Conservation (phyloP, 352 stramenopile species). For the Thraustochytrium sp. region DNA sequence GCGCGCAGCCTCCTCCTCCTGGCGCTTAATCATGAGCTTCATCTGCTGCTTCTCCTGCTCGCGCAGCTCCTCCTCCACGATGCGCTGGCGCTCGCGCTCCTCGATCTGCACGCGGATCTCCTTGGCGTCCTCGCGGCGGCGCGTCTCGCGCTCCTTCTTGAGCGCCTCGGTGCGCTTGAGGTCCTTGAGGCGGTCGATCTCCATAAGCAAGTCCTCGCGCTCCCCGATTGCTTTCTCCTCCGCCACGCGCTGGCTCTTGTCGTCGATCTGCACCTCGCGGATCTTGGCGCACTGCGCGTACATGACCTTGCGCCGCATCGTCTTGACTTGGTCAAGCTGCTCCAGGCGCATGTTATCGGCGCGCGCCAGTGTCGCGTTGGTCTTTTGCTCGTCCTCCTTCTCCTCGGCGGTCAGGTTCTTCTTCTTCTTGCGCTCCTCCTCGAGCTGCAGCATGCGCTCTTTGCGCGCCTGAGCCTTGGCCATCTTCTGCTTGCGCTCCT, state of each 20-base stretch:
- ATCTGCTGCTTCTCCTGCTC: slow-evolving; percentile 41
- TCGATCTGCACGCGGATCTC: slow-evolving; percentile 40
- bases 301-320: slow-evolving; percentile 39
- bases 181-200: slow-evolving; percentile 36
- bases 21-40: slow-evolving; percentile 37
- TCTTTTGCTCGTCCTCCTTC: slow-evolving; percentile 31
- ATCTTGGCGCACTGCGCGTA: slow-evolving; percentile 44
- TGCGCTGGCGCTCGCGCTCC: slow-evolving; percentile 29
- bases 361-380: slow-evolving; percentile 22
- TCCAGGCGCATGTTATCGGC: slow-evolving; percentile 20
- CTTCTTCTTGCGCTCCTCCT: slow-evolving; percentile 43
- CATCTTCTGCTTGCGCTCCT: slow-evolving; percentile 21
- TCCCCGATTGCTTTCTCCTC: slow-evolving; percentile 44
- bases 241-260: slow-evolving; percentile 18
- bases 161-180: neutral
- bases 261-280: slow-evolving; percentile 33
- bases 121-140: slow-evolving; percentile 26
- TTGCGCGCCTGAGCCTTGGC: slow-evolving; percentile 31
- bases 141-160: neutral
- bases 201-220: slow-evolving; percentile 33
- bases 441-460: slow-evolving; percentile 41
- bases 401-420: slow-evolving; percentile 37
- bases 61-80: slow-evolving; percentile 38
- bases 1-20: slow-evolving; percentile 21
- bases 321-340: slow-evolving; percentile 38